A percentile compares a stretch with the other conserved stretches of the same genome.
These are phyloP conservation scores for Epithele typhae DNA, from an alignment of 768 basidiomycete species.

Conservation along the genomic window DNA sequence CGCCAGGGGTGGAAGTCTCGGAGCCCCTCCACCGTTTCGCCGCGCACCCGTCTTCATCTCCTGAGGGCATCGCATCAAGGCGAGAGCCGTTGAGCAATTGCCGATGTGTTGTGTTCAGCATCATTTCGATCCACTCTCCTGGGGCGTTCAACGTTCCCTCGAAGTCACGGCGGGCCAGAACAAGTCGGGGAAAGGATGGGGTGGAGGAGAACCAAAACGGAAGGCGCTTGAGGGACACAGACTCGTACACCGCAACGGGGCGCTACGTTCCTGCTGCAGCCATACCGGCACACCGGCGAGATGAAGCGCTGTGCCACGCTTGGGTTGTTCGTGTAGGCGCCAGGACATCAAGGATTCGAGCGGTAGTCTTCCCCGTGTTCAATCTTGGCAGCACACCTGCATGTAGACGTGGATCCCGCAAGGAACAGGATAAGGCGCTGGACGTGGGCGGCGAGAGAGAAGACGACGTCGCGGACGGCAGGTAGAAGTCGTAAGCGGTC, in stretches of 20 bases:
- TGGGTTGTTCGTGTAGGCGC: background rate
- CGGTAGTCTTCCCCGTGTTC: background rate
- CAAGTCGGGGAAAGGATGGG: background rate
- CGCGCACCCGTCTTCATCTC: background rate
- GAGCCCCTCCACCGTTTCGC: background rate
- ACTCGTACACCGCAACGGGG: background rate
- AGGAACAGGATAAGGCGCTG: background rate
- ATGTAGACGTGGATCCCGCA: background rate
- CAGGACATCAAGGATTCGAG: background rate
- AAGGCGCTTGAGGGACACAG: background rate
- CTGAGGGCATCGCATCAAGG: background rate
- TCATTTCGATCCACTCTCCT: background rate
- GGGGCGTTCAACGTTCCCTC: background rate
- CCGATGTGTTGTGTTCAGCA: background rate
- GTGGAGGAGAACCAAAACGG: background rate
- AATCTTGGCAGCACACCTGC: background rate
- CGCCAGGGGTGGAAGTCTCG: background rate
- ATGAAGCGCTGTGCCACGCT: background rate
- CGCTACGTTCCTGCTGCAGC: background rate
- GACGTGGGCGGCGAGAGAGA: background rate
- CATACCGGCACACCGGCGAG: background rate
- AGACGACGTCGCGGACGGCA: background rate
- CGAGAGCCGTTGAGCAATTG: background rate
- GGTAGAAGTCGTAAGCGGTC: background rate
- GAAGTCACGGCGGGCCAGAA: background rate